These are phyloP conservation scores for Hanseniaspora guilliermondii DNA, from an alignment of 805 yeast species.

Conservation along the genomic window DNA sequence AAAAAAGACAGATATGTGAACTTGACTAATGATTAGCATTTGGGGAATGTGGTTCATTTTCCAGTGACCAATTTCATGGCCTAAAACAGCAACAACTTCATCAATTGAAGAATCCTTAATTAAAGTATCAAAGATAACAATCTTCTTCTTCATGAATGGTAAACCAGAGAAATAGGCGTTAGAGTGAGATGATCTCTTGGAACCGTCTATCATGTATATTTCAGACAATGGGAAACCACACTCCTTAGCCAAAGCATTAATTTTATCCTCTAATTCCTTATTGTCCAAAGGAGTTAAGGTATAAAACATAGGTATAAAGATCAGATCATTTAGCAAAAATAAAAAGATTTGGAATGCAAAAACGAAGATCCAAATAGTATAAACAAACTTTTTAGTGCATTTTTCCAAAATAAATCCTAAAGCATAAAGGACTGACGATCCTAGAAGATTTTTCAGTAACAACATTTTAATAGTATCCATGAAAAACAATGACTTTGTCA, in stretches of 20 bases:
- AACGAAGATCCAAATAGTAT: slow-evolving; percentile 63
- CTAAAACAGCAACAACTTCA: slow-evolving; percentile 86
- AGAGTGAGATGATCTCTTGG: slow-evolving; percentile 89
- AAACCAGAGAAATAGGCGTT: slow-evolving; percentile 93
- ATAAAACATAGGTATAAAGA: slow-evolving; percentile 87
- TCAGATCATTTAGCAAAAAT: slow-evolving; percentile 66
- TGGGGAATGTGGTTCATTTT: slow-evolving; percentile 75
- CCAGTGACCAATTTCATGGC: slow-evolving; percentile 99
- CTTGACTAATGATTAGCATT: slow-evolving; percentile 52
- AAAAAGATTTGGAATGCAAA: slow-evolving; percentile 62
- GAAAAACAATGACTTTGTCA: slow-evolving; percentile 59
- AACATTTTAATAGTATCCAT: slow-evolving; percentile 56
- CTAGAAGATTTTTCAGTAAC: slow-evolving; percentile 42
- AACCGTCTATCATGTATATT: slow-evolving; percentile 88
- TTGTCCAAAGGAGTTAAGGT: slow-evolving; percentile 80
- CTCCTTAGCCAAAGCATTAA: slow-evolving; percentile 62
- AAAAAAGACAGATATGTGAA: slow-evolving; percentile 52
- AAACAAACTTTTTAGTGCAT: slow-evolving; percentile 70
- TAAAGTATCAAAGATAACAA: slow-evolving; percentile 85
- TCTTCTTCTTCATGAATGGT: slow-evolving; percentile 87
- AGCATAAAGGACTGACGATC: slow-evolving; percentile 60
- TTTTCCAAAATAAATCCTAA: slow-evolving; percentile 70
- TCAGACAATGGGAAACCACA: slow-evolving; percentile 79
- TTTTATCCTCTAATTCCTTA: slow-evolving; percentile 72
- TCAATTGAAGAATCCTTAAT: slow-evolving; percentile 61